phyloP scores from a whole-genome alignment of 306 rosid genomes.

The Oxytropis ochrocephala region DNA sequence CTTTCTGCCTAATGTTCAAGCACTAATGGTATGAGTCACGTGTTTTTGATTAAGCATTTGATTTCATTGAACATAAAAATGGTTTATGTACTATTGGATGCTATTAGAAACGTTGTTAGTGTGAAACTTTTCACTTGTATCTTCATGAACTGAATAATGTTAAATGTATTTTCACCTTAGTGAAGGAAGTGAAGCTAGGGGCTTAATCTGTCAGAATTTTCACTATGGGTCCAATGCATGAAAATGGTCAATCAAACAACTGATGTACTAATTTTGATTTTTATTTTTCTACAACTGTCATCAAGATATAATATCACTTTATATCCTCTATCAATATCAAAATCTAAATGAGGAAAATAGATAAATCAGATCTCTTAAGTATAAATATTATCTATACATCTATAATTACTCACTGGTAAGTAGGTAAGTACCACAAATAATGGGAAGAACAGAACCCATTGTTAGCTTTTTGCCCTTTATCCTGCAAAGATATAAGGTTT shows the following conservation, averaged over 20 bases:
- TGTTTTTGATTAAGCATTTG: too few species aligned
- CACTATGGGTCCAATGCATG: too few species aligned
- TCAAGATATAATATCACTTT: neutral
- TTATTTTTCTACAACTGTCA: neutral
- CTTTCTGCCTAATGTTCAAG: neutral
- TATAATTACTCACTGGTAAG: neutral
- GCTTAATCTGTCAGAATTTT: too few species aligned
- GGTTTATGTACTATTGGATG: neutral
- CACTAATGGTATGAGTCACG: neutral
- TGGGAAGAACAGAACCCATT: neutral
- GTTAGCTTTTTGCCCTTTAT: neutral
- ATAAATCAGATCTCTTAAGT: neutral
- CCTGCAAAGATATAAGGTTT: neutral
- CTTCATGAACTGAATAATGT: too few species aligned
- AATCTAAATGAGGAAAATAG: neutral
- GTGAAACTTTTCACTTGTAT: too few species aligned
- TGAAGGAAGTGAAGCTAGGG: too few species aligned
- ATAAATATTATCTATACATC: neutral
- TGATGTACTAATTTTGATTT: too few species aligned
- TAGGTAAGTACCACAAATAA: neutral
- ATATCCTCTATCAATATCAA: neutral
- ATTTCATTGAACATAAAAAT: too few species aligned
- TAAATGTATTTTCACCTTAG: too few species aligned
- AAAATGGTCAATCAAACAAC: too few species aligned
- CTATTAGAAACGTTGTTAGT: too few species aligned